Evolutionary conservation across 192 early-diverging fungal species (phyloP).

Genomic region (Backusella liffmaniae): DNA sequence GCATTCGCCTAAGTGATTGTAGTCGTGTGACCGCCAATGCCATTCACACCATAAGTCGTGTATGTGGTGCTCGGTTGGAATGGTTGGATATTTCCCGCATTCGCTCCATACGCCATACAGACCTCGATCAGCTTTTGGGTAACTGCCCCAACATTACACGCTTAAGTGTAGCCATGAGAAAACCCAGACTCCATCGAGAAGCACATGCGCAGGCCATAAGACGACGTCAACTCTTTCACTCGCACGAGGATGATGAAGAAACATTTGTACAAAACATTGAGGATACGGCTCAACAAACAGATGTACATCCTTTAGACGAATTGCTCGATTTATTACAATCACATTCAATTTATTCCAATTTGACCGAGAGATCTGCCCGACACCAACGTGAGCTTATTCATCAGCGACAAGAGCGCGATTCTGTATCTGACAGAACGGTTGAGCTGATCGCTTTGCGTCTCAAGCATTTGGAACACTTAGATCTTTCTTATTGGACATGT

Average conservation of each 20-base stretch:
- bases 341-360: background rate
- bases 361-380: background rate
- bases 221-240: background rate
- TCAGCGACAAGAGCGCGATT: background rate
- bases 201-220: background rate
- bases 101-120: constrained; percentile 16
- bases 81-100: constrained; percentile 46
- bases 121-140: background rate
- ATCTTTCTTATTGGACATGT: constrained; percentile 19
- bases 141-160: constrained; percentile 41
- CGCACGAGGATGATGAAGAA: background rate
- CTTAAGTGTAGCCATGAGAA: constrained; percentile 17
- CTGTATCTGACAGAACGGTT: constrained; percentile 6
- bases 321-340: constrained; percentile 3
- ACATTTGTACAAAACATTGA: background rate
- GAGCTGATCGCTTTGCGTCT: constrained; percentile 3
- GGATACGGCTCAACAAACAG: background rate
- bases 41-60: constrained; percentile 17
- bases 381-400: background rate
- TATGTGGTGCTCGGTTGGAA: constrained; percentile 25
- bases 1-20: constrained; percentile 40
- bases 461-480: background rate
- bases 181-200: background rate
- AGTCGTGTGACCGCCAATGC: constrained; percentile 23
- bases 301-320: constrained; percentile 12